Percentiles rank a stretch among this genome's conserved stretches.
Conservation (phyloP, 2,329 filamentous ascomycete genomes). For the Knufia petricola region DNA sequence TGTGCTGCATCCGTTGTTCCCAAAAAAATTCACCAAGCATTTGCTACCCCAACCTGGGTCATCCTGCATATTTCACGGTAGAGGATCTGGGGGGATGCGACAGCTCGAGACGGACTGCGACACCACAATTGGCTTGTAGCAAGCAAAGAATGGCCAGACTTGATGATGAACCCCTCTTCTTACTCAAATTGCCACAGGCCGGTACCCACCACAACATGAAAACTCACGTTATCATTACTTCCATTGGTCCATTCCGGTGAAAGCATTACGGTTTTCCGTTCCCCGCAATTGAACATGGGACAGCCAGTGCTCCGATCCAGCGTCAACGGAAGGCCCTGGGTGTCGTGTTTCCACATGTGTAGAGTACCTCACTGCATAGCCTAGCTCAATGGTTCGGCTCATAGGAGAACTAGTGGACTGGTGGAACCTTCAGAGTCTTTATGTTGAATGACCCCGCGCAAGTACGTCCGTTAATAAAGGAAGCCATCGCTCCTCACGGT, state of each 20-base stretch:
- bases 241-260: constrained; percentile 4
- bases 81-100: background rate
- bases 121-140: background rate
- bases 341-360: constrained; percentile 3
- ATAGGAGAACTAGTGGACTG: constrained; percentile 18
- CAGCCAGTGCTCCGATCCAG: constrained; percentile 4
- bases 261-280: background rate
- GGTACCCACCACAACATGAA: background rate
- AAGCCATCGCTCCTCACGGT: background rate
- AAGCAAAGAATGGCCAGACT: constrained; percentile 3
- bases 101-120: background rate
- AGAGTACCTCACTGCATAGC: background rate
- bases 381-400: constrained; percentile 20
- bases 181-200: constrained; percentile 1
- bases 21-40: no score
- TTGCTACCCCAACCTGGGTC: no score
- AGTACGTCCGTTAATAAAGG: constrained; percentile 19
- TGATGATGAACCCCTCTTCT: constrained; percentile 5
- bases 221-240: background rate
- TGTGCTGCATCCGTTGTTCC: no score
- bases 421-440: background rate
- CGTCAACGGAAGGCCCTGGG: background rate
- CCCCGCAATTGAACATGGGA: background rate
- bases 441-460: constrained; percentile 17
- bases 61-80: background rate